phyloP scores from a whole-genome alignment of 163 green algal species.

The Chlamydomonas reinhardtii region DNA sequence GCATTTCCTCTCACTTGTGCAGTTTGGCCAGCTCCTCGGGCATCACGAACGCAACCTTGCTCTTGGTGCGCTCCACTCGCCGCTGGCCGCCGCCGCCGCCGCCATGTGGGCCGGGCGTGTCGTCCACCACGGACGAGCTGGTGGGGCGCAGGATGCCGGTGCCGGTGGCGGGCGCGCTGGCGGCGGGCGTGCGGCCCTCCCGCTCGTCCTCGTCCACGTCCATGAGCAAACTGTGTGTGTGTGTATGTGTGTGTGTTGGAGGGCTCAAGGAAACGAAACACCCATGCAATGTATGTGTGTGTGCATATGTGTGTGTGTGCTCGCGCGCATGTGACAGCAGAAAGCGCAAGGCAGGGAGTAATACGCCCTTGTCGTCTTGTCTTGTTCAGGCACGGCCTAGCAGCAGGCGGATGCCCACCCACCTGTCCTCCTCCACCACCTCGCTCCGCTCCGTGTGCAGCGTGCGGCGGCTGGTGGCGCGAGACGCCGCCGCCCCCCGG shows the following conservation, averaged over 20 bases:
- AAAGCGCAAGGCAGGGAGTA: too few species aligned
- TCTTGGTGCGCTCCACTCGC: background rate
- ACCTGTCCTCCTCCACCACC: background rate
- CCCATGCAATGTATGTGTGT: too few species aligned
- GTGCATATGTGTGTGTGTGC: too few species aligned
- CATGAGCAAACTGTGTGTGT: background rate
- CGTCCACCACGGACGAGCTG: too few species aligned
- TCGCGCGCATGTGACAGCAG: too few species aligned
- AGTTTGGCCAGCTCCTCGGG: background rate
- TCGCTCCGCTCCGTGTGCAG: background rate
- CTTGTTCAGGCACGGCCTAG: too few species aligned
- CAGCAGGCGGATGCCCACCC: too few species aligned
- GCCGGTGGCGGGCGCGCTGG: background rate
- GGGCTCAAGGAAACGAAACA: too few species aligned
- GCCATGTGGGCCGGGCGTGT: background rate
- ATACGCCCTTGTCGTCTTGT: too few species aligned
- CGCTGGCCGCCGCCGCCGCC: background rate
- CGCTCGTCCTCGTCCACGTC: conserved; percentile 36
- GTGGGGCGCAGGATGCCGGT: background rate
- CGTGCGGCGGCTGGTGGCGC: background rate
- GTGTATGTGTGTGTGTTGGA: too few species aligned
- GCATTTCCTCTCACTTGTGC: background rate
- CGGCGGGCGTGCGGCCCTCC: too few species aligned
- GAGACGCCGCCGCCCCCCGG: background rate
- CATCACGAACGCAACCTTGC: conserved; percentile 37